Base-by-base conservation (phyloP, 768 basidiomycete species). In the Auriscalpium orientale region DNA sequence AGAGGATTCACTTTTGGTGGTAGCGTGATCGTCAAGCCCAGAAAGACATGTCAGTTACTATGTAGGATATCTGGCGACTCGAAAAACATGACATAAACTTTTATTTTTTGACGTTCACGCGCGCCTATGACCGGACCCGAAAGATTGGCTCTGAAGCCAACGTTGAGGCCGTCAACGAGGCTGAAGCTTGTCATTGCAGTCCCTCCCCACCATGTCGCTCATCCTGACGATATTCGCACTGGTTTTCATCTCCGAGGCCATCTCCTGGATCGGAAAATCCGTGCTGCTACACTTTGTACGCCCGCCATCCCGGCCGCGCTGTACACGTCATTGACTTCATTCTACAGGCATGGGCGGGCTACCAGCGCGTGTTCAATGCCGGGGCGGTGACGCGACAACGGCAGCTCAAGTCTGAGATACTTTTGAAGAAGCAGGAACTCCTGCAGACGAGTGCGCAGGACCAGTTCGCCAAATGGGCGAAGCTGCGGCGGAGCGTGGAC, bases 381-480 rank as follows among this genome's bases (percentile, higher is more conserved):
- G 71, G 77, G 9, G 71, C 79, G 34, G 74, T 79, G 13, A 64
- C 77, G 46, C 75, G 79, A 57, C 90, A 95, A 65, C 76, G 79
- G 21, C 71, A 76, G 58, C 83, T 98, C 62, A 93, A 95, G 71
- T 73, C 79, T 8, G 85, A 94, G 54, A 81, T 98, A 34, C 76
- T 98, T 46, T 69, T 73, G 33, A 86, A 83, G 38, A 95, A 95
- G 72, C 78, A 87, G 22, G 92, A 98, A 67, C 82, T 98, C 3
- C 70, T 87, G 59, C 84, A 84, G 67, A 98, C 94, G 36, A 93
- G 90, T 64, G 89, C 93, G 16, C 97, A 98, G 68, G 95, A 98
- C 66, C 91, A 98, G 66, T 99, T 99, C 68, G 91, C 94, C 18
- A 98, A 93, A 73, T 98, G 97, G 95, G 95, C 95, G 48, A 94